Base-by-base conservation (phyloP, 306 rosid species). In the Gastrolobium villosum region DNA sequence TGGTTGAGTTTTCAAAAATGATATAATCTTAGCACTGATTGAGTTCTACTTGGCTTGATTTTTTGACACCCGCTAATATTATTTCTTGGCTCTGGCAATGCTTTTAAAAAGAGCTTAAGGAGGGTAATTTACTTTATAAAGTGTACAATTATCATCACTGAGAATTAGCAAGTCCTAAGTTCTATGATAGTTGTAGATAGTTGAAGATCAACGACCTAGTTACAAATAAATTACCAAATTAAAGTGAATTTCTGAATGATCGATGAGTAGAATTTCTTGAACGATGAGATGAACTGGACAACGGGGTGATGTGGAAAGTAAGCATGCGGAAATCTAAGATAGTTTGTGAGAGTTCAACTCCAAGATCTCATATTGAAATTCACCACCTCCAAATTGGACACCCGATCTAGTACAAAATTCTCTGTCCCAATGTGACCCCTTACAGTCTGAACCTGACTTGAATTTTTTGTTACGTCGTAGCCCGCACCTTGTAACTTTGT, bases 281-380 rank as follows among this genome's bases (percentile, higher is more conserved):
- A 44, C 31, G 59, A 43, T 15, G 26, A 37, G 35, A 31, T 7
- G 75, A 65, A 67, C 8, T 67, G 43, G 80, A 54, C 67, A 66
- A 64, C 2, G 4, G 46, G 60, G 4, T 79, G 80, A 79, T 79
- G 65, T 79, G 84, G 80, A 65, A 82, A 77, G 61, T 10, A 15
- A 37, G 75, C 79, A 66, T 72, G 70, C 4, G 75, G 43, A 72
- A 63, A 86, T 79, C 70, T 76, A n/a, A 49, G 50, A 46, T 15
- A 28, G 53, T 48, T 36, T 6, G 54, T 36, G 49, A 61, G 39
- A 34, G 71, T 75, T 75, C 20, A 75, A 63, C 41, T 36, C 4
- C 3, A 50, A 72, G 72, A 82, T 79, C 54, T 64, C 68, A 49
- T 39, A 4, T 49, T 46, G 61, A 59, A 31, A 1, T 0, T 7